These are phyloP conservation scores for Teunomyces stri DNA, from an alignment of 805 yeast genomes.

Conservation along the genomic window DNA sequence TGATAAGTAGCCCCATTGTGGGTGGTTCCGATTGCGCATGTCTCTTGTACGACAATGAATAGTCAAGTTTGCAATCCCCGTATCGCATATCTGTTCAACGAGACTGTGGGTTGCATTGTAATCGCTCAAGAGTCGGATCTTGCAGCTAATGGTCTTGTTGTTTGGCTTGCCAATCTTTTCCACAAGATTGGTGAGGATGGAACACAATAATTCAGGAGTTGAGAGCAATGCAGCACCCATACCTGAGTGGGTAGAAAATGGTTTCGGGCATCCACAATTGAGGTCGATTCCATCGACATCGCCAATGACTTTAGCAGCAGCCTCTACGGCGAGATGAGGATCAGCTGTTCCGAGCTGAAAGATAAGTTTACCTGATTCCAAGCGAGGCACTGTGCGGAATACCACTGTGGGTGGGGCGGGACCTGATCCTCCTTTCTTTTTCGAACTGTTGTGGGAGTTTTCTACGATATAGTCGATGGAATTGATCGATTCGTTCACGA, in stretches of 20 bases:
- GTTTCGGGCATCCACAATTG: constrained; percentile 97
- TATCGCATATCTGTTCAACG: constrained; percentile 49
- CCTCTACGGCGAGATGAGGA: constrained; percentile 82
- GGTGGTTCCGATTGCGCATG: constrained; percentile 86
- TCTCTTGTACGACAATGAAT: constrained; percentile 86
- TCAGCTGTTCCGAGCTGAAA: constrained; percentile 90
- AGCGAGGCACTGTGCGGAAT: constrained; percentile 67
- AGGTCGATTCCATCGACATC: constrained; percentile 94
- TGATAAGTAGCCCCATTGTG: constrained; percentile 67
- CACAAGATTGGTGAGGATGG: constrained; percentile 67
- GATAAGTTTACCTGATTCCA: constrained; percentile 66
- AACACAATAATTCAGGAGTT: constrained; percentile 76
- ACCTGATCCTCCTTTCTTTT: constrained; percentile 32
- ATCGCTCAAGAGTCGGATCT: constrained; percentile 74
- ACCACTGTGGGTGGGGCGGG: constrained; percentile 48
- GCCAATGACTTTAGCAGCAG: constrained; percentile 72
- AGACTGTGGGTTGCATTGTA: constrained; percentile 57
- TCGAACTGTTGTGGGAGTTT: constrained; percentile 29
- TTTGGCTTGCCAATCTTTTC: constrained; percentile 75
- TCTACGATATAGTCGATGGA: constrained; percentile 58
- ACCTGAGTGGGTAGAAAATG: constrained; percentile 89
- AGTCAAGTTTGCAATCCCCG: constrained; percentile 85
- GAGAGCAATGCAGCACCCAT: constrained; percentile 94
- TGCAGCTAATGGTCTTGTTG: constrained; percentile 82
- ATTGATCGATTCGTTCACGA: constrained; percentile 51